Conservation (phyloP, 305 asterid species). For the Fraxinus platypoda region DNA sequence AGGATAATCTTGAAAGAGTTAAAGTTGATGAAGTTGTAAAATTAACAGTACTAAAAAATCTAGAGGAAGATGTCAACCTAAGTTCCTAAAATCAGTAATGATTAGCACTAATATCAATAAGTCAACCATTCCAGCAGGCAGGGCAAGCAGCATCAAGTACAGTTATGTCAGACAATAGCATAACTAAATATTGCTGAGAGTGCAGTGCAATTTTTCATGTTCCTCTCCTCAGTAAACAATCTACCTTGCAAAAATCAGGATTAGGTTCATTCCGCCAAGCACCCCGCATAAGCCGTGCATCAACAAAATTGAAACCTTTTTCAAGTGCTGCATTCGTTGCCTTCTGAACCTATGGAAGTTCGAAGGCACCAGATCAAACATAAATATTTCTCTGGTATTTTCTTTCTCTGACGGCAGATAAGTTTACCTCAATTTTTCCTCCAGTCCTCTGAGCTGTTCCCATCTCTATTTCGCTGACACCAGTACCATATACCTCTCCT, state of each 20-base stretch:
- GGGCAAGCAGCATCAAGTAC: conserved; percentile 3
- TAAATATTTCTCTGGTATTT: conserved; percentile 13
- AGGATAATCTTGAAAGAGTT: neutral
- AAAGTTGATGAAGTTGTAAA: neutral
- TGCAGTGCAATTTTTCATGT: conserved; percentile 4
- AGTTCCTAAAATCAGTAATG: neutral
- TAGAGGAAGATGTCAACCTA: conserved; percentile 3
- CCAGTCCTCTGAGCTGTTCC: conserved; percentile 89
- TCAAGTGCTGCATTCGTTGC: conserved; percentile 65
- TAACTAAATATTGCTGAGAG: neutral
- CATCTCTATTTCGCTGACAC: conserved; percentile 92
- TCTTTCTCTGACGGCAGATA: conserved; percentile 21
- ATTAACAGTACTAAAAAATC: neutral
- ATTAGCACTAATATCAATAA: neutral
- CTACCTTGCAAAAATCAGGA: conserved; percentile 92
- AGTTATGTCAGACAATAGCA: conserved; percentile 2
- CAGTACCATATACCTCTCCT: conserved; percentile 96
- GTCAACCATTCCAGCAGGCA: conserved; percentile 11
- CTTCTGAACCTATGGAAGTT: conserved; percentile 53
- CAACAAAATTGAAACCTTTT: conserved; percentile 96
- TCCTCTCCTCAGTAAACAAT: conserved; percentile 18
- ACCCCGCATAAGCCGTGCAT: conserved; percentile 88
- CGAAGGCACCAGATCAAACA: conserved; percentile 29
- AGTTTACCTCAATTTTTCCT: conserved; percentile 65
- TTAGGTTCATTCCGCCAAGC: conserved; percentile 98